phyloP scores from a whole-genome alignment of 2,329 filamentous ascomycete genomes.

The Fusarium stilboides region DNA sequence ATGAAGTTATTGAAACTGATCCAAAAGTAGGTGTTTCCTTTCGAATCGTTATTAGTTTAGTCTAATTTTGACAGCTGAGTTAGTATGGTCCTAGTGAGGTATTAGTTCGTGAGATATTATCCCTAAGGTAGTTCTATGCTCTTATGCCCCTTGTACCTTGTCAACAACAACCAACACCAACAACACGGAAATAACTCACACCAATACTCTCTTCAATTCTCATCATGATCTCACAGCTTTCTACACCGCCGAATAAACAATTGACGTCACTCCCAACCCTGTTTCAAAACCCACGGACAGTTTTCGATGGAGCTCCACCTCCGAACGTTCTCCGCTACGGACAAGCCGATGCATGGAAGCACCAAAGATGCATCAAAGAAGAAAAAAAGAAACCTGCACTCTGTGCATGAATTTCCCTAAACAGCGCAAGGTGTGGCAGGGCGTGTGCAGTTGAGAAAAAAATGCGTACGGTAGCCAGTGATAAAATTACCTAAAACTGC shows the following conservation, averaged over 20 bases:
- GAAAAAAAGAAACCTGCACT: background rate
- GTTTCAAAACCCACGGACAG: background rate
- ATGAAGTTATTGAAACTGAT: background rate
- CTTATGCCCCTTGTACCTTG: constrained; percentile 1
- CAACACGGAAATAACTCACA: constrained; percentile 21
- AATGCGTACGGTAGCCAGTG: too few species aligned
- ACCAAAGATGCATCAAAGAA: constrained; percentile 15
- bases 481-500: constrained; percentile 1
- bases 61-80: background rate
- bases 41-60: background rate
- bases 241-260: constrained; percentile 19
- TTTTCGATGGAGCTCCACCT: constrained; percentile 8
- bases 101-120: background rate
- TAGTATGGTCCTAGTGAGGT: background rate
- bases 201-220: background rate
- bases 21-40: background rate
- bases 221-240: constrained; percentile 1
- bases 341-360: constrained; percentile 20
- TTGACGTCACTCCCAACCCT: constrained; percentile 21
- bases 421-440: constrained; percentile 23
- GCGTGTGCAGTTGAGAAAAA: constrained; percentile 22
- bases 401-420: background rate
- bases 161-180: background rate
- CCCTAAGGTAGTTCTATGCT: background rate
- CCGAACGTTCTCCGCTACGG: constrained; percentile 5